phyloP scores from a whole-genome alignment of 75 land plant genomes.

The Pinus tabuliformis region DNA sequence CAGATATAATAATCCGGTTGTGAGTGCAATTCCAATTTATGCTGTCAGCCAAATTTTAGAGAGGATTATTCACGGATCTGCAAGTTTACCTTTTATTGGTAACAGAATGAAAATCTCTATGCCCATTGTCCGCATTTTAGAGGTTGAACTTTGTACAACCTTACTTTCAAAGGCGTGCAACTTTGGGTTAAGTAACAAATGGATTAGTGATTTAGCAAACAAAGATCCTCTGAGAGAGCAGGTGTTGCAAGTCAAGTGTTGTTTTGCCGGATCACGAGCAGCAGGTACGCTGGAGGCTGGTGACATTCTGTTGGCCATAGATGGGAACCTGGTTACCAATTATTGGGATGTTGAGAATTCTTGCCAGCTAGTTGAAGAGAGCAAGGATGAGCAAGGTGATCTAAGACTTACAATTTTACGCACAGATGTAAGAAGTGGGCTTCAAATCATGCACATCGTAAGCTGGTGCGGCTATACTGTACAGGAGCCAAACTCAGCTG shows the following conservation, averaged over 20 bases:
- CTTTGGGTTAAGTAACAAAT: slow-evolving; percentile 75
- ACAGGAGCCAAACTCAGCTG: slow-evolving; percentile 82
- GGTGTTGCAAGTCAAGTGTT: slow-evolving; percentile 80
- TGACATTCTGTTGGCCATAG: slow-evolving; percentile 82
- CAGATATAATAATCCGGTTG: slow-evolving; percentile 74
- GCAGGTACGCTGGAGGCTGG: slow-evolving; percentile 67
- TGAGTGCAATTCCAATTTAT: slow-evolving; percentile 78
- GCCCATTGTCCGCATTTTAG: slow-evolving; percentile 75
- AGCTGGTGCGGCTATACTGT: slow-evolving; percentile 83
- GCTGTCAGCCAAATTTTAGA: slow-evolving; percentile 69
- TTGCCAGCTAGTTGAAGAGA: slow-evolving; percentile 39
- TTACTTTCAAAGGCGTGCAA: slow-evolving; percentile 90
- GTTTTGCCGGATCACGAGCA: slow-evolving; percentile 83
- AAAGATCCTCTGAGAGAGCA: slow-evolving; percentile 80
- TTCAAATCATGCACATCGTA: slow-evolving; percentile 65
- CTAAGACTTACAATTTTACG: slow-evolving; percentile 61
- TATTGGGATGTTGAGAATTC: slow-evolving; percentile 78
- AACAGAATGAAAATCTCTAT: slow-evolving; percentile 66
- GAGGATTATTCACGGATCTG: slow-evolving; percentile 54
- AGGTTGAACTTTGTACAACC: slow-evolving; percentile 88
- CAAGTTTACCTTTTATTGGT: slow-evolving; percentile 58
- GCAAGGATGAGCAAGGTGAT: slow-evolving; percentile 14
- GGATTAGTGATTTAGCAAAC: slow-evolving; percentile 83
- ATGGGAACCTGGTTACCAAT: slow-evolving; percentile 71
- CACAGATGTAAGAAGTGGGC: slow-evolving; percentile 81